Evolutionary conservation across 805 yeast species (phyloP).

Genomic region (Saccharomycopsis schoenii): DNA sequence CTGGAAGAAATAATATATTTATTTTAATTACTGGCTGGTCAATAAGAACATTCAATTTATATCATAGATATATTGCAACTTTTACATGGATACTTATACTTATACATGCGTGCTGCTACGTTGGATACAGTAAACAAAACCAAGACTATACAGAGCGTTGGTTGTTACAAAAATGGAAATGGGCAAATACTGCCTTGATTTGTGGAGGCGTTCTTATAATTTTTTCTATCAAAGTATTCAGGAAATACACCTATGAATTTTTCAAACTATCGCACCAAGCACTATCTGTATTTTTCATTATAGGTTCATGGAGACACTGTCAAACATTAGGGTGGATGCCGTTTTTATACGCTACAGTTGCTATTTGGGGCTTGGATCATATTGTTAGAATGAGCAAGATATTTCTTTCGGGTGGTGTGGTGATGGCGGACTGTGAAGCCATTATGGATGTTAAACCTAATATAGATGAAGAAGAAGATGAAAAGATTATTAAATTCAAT

Average conservation of each 20-base stretch:
- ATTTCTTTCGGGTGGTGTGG: slow-evolving; percentile 23
- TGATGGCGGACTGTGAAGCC: slow-evolving; percentile 22
- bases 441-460: not conserved
- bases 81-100: slow-evolving; percentile 29
- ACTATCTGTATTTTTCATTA: slow-evolving; percentile 32
- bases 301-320: slow-evolving; percentile 40
- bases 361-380: slow-evolving; percentile 36
- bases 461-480: not conserved
- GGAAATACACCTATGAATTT: slow-evolving; percentile 34
- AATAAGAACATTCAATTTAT: slow-evolving; percentile 28
- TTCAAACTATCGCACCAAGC: slow-evolving; percentile 37
- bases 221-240: slow-evolving; percentile 25
- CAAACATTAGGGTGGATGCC: slow-evolving; percentile 33
- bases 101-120: slow-evolving; percentile 32
- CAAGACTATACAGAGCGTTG: slow-evolving; percentile 30
- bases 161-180: slow-evolving; percentile 33
- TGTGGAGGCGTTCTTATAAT: slow-evolving; percentile 24
- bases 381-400: slow-evolving; percentile 28
- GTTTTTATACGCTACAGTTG: slow-evolving; percentile 30
- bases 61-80: slow-evolving; percentile 34
- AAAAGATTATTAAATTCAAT: not conserved
- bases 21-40: slow-evolving; percentile 27
- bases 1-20: slow-evolving; percentile 29
- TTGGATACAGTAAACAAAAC: slow-evolving; percentile 27
- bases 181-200: slow-evolving; percentile 32